A percentile compares a stretch with the other conserved stretches of the same genome.
These are phyloP conservation scores for Fusarium udum DNA, from an alignment of 2,329 filamentous ascomycete species.

Conservation along the genomic window DNA sequence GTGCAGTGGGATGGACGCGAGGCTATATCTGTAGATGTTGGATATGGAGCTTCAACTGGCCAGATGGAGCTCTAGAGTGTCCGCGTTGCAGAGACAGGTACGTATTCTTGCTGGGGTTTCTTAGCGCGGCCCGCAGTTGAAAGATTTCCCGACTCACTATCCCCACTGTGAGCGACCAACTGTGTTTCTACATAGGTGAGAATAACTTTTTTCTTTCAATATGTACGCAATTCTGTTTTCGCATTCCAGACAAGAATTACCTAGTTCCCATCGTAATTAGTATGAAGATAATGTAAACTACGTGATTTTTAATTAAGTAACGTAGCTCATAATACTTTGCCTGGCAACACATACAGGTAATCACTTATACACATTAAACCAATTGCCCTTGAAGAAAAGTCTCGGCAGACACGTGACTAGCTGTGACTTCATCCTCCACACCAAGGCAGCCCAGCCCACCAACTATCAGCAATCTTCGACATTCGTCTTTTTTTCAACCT, in stretches of 20 bases:
- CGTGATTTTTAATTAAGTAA: too few species aligned
- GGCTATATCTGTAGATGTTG: slow-evolving; percentile 25
- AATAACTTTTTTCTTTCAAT: background rate
- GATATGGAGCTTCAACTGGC: slow-evolving; percentile 39
- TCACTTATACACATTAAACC: background rate
- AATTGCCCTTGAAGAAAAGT: slow-evolving; percentile 27
- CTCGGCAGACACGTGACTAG: slow-evolving; percentile 39
- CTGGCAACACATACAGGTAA: background rate
- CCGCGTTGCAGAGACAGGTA: slow-evolving; percentile 21
- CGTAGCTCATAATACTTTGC: background rate
- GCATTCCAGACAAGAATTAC: background rate
- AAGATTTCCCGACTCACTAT: slow-evolving; percentile 13
- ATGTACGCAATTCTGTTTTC: background rate
- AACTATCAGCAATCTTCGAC: slow-evolving; percentile 42
- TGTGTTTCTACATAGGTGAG: background rate
- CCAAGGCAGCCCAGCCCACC: slow-evolving; percentile 42
- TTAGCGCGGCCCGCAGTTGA: slow-evolving; percentile 19
- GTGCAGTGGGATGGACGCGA: background rate
- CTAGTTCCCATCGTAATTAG: background rate
- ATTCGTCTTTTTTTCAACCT: slow-evolving; percentile 31
- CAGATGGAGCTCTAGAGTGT: slow-evolving; percentile 42
- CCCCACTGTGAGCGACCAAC: slow-evolving; percentile 1
- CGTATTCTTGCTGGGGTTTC: slow-evolving; percentile 32
- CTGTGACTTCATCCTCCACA: slow-evolving; percentile 45
- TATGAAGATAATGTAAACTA: background rate